phyloP scores from a whole-genome alignment of 371 early-diverging fungal species.

The Actinomortierella wolfii region DNA sequence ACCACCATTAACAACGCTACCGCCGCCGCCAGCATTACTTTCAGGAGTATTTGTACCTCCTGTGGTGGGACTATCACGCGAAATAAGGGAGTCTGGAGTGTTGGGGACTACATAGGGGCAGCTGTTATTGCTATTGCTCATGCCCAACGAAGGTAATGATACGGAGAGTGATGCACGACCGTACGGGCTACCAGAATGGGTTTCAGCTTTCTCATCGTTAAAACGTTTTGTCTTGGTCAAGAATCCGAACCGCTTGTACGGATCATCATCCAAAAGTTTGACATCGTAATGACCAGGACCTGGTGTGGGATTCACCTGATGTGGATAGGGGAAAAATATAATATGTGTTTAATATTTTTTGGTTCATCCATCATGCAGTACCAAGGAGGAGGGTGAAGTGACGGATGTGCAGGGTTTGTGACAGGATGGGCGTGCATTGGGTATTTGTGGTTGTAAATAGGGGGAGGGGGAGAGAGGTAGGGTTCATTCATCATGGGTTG shows the following conservation, averaged over 20 bases:
- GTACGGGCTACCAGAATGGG: slow-evolving; percentile 6
- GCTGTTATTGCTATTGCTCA: slow-evolving; percentile 11
- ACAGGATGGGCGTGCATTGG: not conserved
- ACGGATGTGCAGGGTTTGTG: no score
- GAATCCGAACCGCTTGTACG: slow-evolving; percentile 42
- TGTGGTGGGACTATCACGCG: no score
- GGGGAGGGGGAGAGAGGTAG: not conserved
- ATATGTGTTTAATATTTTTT: no score
- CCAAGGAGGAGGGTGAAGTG: no score
- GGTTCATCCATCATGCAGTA: no score
- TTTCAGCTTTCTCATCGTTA: not conserved
- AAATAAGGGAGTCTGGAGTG: no score
- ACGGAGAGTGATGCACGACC: slow-evolving; percentile 16
- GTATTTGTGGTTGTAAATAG: not conserved
- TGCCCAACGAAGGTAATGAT: slow-evolving; percentile 28
- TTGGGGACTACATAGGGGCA: no score
- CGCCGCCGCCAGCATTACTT: no score
- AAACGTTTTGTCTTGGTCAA: slow-evolving; percentile 38
- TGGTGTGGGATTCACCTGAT: slow-evolving; percentile 36
- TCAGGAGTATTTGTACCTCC: no score
- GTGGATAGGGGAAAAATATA: not conserved
- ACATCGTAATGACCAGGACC: slow-evolving; percentile 45
- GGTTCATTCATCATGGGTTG: no score
- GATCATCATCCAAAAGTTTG: slow-evolving; percentile 25
- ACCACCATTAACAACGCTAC: no score